Base-by-base conservation (phyloP, 441 rosid genomes). In the Populus hybrid region DNA sequence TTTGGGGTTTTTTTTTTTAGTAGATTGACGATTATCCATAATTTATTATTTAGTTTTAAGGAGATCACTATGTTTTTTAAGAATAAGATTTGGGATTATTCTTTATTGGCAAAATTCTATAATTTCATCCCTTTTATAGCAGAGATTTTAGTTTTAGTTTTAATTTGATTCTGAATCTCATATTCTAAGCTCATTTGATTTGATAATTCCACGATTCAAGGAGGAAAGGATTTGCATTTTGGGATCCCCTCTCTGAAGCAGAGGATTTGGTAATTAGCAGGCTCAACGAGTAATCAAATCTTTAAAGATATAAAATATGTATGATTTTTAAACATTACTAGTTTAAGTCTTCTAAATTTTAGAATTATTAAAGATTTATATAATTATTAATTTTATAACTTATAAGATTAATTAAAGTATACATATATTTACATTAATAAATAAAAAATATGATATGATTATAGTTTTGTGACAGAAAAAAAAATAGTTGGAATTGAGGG, bases 361-460 rank as follows among this genome's bases (percentile, higher is more conserved):
- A 32, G 1, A 0, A 0, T 32, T 0, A 32, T 32, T 32, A 32
- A 5, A 32, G 0, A 32, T 5, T 5, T 32, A 5, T 32, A 32
- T 32, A 0, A 0, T 32, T 5, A 0, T 32, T 32, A 32, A 32
- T 0, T 32, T 32, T 0, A 32, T 0, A 32, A 5, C 0, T 0
- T 0, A 0, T 32, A 5, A 0, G 5, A 32, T 32, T 32, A 32
- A 32, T 32, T 1, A 0, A 32, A 0, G 0, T 32, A 0, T 0
- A 0, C 32, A 24, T 24, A 24, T 28, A 28, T 28, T 28, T 28
- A 28, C 3, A 0, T 28, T 32, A 32, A 32, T 32, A 4, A 32
- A 32, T 28, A 2, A 32, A 42, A 42, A 7, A 11, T 12, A 46
- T 1, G 18, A 1, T 46, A 46, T 0, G 1, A 46, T 42, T 42